Percentiles rank a stretch among this genome's conserved stretches.
These are phyloP conservation scores for Aureobasidium uvarum DNA, from an alignment of 2,329 filamentous ascomycete genomes.

Conservation along the genomic window DNA sequence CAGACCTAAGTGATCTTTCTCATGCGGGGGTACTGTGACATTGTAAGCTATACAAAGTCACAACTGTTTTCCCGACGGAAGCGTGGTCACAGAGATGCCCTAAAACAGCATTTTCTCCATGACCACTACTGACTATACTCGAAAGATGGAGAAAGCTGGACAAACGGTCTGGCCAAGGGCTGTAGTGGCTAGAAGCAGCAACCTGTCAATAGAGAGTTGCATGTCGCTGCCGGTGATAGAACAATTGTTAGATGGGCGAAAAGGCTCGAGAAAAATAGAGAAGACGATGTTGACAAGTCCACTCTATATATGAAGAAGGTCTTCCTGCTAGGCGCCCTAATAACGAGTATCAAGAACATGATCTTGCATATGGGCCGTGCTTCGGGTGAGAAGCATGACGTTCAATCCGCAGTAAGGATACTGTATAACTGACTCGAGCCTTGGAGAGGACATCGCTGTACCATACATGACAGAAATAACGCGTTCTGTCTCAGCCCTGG, in stretches of 20 bases:
- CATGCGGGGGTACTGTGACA: no score
- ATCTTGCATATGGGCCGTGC: conserved; percentile 2
- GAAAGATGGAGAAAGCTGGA: background rate
- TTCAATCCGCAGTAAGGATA: background rate
- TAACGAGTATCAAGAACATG: background rate
- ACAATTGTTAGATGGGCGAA: no score
- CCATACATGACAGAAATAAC: background rate
- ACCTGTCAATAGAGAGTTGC: background rate
- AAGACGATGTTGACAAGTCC: background rate
- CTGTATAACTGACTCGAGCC: background rate
- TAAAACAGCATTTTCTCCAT: no score
- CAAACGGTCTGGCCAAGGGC: background rate
- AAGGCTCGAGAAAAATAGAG: background rate
- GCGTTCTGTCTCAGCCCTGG: background rate
- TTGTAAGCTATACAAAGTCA: no score
- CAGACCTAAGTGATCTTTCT: no score
- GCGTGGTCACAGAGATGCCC: no score
- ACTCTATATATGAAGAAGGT: background rate
- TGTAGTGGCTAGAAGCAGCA: background rate
- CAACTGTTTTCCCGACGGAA: no score
- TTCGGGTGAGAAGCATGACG: conserved; percentile 4
- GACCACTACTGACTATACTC: no score
- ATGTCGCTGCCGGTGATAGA: background rate
- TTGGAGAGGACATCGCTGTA: background rate
- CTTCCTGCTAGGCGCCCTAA: background rate